Evolutionary conservation across 805 yeast genomes (phyloP), one percentile per base, ranked within the genome.

Genomic region (Jamesozyma spencerorum): DNA sequence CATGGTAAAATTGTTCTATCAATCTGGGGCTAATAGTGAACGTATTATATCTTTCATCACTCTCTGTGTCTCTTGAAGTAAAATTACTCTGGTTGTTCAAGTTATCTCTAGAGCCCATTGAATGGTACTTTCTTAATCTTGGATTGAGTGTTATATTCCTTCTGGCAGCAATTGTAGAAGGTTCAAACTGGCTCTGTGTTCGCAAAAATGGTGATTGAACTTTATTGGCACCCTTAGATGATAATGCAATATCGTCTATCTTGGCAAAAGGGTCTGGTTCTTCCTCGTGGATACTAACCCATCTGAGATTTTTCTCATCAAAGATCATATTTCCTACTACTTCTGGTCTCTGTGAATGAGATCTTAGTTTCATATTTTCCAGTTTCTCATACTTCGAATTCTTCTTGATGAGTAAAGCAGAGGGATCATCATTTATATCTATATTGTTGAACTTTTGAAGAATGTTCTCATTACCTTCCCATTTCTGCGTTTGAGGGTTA

Each of bases 301-400:
- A 60, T 35, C 61, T 44, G 24, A 55, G 45, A 38, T 60, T 57
- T 29, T 55, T 53, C 27, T 57, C 61, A 41, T 60, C 64, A 29
- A 58, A 54, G 43, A 53, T 50, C 64, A 60, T 60, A 31, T 52
- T 54, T 1, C 62, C 62, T 0, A 60, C 61, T 17, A 57, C 46
- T 42, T 51, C 52, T 3, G 51, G 50, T 28, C 48, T 51, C 14
- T 32, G 37, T 5, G 42, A 27, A 28, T 43, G 39, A 14, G 39
- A 18, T 18, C 48, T 39, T 32, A 40, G 3, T 18, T 47, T 42
- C 20, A 31, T 17, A 27, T 42, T 44, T 19, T 40, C 35, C 13
- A 46, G 24, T n/a, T 40, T 31, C 33, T 45, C 34, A 17, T 14
- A 14, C 26, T 38, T 15, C 15, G 17, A 22, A 7, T 24, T 37